Base-by-base conservation (phyloP, 148 eudicot species). In the Camellia sinensis region DNA sequence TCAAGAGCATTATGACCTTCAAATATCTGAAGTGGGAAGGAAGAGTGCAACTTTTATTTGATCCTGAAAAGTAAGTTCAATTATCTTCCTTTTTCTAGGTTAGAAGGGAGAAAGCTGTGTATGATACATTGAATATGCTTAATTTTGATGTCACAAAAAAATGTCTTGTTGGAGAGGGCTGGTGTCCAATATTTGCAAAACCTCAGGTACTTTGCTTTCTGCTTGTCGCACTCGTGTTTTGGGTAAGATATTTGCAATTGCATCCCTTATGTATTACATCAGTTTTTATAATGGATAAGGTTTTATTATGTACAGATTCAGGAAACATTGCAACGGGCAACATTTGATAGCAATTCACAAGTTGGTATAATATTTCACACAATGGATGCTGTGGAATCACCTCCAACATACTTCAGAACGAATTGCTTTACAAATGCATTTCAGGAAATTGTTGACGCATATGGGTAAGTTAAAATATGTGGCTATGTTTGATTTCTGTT, bases 381-480 rank as follows among this genome's bases (percentile, higher is more conserved):
- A 17, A 90, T 94, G 97, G 96, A 92, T 82, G 83, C 95, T 73
- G 77, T 89, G 56, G 99, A 97, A 75, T 86, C 94, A 63, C 99
- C 99, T 80, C 99, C 99, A 80, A 97, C 99, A 53, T 92, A 90
- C 89, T 97, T 97, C 86, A 91, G 93, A 85, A 97, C 98, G 72
- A 94, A 92, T 76, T 71, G 81, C 71, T 92, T 97, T 85, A 97
- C 99, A 64, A 89, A 91, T 84, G 93, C 99, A 72, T 97, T 77
- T 84, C 99, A 97, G 84, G 99, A 97, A 91, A 97, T 97, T 71
- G 96, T 97, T 77, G 99, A 97, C 90, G 99, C 99, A 3, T 97
- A 97, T 83, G 99, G 99, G 99, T 94, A 85, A 84, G 91, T 86
- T 84, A 29, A 18, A 48, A 76, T 64, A 13, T 77, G 59, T 6